These are phyloP conservation scores for Neotropicomus parvogracilis DNA, from an alignment of 1,284 basidiomycete species.

Conservation along the genomic window DNA sequence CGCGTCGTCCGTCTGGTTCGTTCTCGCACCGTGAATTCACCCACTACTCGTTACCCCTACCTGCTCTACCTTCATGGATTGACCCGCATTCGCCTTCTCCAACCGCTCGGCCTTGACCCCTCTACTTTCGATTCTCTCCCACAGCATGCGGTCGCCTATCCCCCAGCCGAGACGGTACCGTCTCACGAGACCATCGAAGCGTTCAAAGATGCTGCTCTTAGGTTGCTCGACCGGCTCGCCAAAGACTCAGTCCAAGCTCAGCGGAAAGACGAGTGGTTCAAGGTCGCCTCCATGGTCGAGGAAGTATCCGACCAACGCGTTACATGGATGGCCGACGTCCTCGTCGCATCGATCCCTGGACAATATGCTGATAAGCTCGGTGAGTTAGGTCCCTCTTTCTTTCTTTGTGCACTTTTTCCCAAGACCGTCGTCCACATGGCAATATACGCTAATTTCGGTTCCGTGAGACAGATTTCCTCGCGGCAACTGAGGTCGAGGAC, in stretches of 20 bases:
- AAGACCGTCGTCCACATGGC: not conserved
- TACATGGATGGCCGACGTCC: constrained; percentile 70
- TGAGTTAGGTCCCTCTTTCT: constrained; percentile 33
- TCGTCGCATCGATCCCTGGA: constrained; percentile 58
- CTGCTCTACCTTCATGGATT: constrained; percentile 65
- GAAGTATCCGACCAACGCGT: constrained; percentile 58
- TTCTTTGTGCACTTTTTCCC: not conserved
- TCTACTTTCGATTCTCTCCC: constrained; percentile 31
- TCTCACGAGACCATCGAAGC: constrained; percentile 52
- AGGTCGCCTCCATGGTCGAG: constrained; percentile 61
- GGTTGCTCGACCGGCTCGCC: constrained; percentile 63
- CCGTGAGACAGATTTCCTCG: constrained; percentile 54
- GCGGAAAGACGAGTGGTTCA: constrained; percentile 59
- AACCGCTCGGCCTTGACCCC: constrained; percentile 33
- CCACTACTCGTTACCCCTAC: constrained; percentile 48
- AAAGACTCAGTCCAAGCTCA: constrained; percentile 54
- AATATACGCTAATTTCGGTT: constrained; percentile 4
- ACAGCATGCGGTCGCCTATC: constrained; percentile 50
- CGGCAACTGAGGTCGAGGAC: constrained; percentile 51
- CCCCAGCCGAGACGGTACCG: constrained; percentile 42
- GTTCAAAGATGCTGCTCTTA: constrained; percentile 64
- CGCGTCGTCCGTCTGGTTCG: constrained; percentile 62
- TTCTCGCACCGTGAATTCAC: constrained; percentile 35
- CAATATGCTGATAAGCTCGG: constrained; percentile 70
- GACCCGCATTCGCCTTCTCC: constrained; percentile 47